These are phyloP conservation scores for Gastrolobium bilobum DNA, from an alignment of 306 rosid genomes.

Conservation along the genomic window DNA sequence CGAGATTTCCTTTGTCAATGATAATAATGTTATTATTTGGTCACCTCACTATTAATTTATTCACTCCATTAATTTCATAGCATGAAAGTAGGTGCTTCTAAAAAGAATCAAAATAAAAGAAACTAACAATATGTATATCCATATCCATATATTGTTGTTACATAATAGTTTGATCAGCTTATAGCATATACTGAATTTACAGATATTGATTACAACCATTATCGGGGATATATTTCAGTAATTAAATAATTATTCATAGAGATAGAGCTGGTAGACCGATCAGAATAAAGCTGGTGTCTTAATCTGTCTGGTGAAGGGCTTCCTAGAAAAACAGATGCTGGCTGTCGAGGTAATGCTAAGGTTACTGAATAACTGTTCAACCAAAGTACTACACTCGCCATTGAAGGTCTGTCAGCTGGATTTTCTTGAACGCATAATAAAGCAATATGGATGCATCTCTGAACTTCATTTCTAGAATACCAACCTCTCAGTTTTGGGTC, in stretches of 20 bases:
- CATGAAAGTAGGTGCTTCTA: too few relatives aligned
- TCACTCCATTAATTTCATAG: neutral
- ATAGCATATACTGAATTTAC: too few relatives aligned
- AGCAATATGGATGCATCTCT: conserved; percentile 51
- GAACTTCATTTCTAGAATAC: conserved; percentile 39
- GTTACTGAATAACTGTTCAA: conserved; percentile 45
- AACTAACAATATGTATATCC: too few relatives aligned
- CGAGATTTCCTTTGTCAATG: neutral
- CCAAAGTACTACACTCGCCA: conserved; percentile 40
- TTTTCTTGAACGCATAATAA: conserved; percentile 47
- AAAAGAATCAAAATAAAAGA: too few relatives aligned
- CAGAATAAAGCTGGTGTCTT: conserved; percentile 6
- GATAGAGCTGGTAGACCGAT: neutral
- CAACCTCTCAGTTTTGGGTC: conserved; percentile 43
- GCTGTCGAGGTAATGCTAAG: conserved; percentile 45
- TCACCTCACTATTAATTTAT: neutral
- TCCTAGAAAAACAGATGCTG: conserved; percentile 38
- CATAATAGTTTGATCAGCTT: too few relatives aligned
- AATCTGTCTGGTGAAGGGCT: neutral
- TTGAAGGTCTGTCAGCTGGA: conserved; percentile 46
- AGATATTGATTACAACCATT: neutral
- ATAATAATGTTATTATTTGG: neutral
- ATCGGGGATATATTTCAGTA: conserved; percentile 35
- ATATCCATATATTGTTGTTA: too few relatives aligned
- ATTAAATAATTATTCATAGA: conserved; percentile 8